These are phyloP conservation scores for Rhodomyrtus tomentosa DNA, from an alignment of 345 rosid genomes.

Conservation along the genomic window DNA sequence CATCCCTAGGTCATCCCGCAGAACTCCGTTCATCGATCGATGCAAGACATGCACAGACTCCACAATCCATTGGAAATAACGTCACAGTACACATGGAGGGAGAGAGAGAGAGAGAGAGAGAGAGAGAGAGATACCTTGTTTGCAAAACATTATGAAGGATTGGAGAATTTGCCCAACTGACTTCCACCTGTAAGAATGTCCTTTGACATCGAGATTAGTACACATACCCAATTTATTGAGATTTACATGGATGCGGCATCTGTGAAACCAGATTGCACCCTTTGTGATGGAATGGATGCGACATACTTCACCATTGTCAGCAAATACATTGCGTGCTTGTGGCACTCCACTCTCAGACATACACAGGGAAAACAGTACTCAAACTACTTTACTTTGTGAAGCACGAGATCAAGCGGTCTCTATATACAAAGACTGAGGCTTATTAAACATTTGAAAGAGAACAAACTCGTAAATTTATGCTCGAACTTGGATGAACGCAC, in stretches of 20 bases:
- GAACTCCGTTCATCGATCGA: neutral
- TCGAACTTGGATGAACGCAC: neutral
- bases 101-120: neutral
- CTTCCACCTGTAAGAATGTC: neutral
- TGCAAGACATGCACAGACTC: neutral
- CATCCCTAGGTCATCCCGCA: neutral
- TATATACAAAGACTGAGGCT: neutral
- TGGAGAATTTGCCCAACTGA: neutral
- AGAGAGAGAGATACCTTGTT: neutral
- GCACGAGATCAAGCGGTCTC: neutral
- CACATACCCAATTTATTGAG: neutral
- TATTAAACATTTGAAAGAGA: neutral
- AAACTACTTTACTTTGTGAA: neutral
- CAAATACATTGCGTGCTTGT: neutral
- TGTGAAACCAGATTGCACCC: neutral
- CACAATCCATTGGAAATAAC: neutral
- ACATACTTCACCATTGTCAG: neutral
- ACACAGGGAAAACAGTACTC: neutral
- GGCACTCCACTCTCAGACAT: neutral
- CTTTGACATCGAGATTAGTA: neutral
- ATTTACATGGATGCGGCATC: neutral
- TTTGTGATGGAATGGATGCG: neutral
- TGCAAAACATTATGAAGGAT: neutral
- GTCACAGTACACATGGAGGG: neutral
- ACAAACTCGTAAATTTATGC: neutral